Percentiles rank a stretch among this genome's conserved stretches.
Evolutionary conservation across 2,329 filamentous ascomycete genomes (phyloP).

Genomic region (Alternaria alternata): DNA sequence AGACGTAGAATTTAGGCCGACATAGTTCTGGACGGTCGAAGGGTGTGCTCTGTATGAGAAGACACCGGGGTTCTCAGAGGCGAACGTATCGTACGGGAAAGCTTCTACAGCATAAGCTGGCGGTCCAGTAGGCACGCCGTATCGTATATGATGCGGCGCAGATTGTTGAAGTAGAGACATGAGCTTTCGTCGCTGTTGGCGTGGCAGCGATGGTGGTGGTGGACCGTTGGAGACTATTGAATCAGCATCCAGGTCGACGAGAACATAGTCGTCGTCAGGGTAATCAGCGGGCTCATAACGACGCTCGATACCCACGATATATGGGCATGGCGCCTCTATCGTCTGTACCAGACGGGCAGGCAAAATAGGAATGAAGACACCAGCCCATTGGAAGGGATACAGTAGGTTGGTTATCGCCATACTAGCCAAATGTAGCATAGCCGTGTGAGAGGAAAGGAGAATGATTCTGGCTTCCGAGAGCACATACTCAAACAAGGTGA

Average conservation of each 20-base stretch:
- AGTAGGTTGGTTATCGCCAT: constrained; percentile 85
- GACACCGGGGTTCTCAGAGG: constrained; percentile 81
- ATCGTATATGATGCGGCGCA: constrained; percentile 87
- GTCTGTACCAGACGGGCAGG: constrained; percentile 88
- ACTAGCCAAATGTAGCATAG: constrained; percentile 93
- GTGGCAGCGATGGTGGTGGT: constrained; percentile 79
- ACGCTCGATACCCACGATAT: constrained; percentile 94
- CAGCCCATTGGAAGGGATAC: constrained; percentile 91
- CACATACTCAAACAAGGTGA: constrained; percentile 91
- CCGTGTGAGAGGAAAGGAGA: constrained; percentile 91
- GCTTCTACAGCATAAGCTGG: constrained; percentile 93
- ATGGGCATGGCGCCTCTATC: constrained; percentile 93
- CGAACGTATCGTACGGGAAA: constrained; percentile 88
- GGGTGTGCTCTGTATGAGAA: constrained; percentile 76
- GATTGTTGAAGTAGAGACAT: constrained; percentile 86
- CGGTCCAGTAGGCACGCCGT: constrained; percentile 84
- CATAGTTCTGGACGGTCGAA: constrained; percentile 83
- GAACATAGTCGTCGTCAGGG: constrained; percentile 93
- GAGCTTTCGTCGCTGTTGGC: constrained; percentile 89
- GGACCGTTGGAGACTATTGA: constrained; percentile 83
- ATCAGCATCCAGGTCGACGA: constrained; percentile 93
- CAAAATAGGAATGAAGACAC: constrained; percentile 91
- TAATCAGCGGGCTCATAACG: constrained; percentile 86
- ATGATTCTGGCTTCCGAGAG: constrained; percentile 95
- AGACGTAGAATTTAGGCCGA: constrained; percentile 85